Percentiles rank a stretch among this genome's conserved stretches.
Evolutionary conservation across 2,329 filamentous ascomycete species (phyloP).

Genomic region (Epichloe elymi): DNA sequence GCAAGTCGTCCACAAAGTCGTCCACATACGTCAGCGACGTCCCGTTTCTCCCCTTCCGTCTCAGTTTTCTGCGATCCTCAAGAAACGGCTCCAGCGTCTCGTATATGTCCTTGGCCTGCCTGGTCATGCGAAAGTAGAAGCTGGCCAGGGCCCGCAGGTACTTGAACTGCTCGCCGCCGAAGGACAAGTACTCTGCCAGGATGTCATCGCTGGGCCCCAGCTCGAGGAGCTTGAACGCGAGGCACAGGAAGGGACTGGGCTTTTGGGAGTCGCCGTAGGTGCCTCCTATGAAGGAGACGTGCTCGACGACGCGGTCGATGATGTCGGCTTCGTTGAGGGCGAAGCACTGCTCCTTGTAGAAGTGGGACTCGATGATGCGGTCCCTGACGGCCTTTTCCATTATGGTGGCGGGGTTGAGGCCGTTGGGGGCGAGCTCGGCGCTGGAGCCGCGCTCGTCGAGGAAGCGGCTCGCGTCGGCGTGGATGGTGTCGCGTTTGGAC

Average conservation of each 20-base stretch:
- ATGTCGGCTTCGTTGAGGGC: constrained; percentile 75
- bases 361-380: constrained; percentile 88
- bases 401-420: constrained; percentile 86
- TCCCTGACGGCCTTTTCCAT: constrained; percentile 94
- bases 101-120: constrained; percentile 71
- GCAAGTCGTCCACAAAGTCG: constrained; percentile 83
- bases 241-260: constrained; percentile 83
- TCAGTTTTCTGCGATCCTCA: constrained; percentile 71
- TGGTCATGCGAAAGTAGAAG: constrained; percentile 87
- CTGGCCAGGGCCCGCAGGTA: constrained; percentile 81
- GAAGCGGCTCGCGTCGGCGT: constrained; percentile 71
- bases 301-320: constrained; percentile 77
- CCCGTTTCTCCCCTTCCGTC: constrained; percentile 59
- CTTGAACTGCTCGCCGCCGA: constrained; percentile 64
- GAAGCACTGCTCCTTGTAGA: constrained; percentile 99
- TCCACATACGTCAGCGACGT: constrained; percentile 73
- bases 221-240: constrained; percentile 89
- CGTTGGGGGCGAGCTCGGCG: constrained; percentile 64
- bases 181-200: constrained; percentile 64
- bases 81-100: constrained; percentile 68
- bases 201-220: constrained; percentile 69
- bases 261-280: constrained; percentile 75
- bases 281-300: constrained; percentile 72
- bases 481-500: constrained; percentile 40
- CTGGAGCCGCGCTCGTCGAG: constrained; percentile 83